Evolutionary conservation across 139 green algal species (phyloP).

Genomic region (Haematococcus sp.): DNA sequence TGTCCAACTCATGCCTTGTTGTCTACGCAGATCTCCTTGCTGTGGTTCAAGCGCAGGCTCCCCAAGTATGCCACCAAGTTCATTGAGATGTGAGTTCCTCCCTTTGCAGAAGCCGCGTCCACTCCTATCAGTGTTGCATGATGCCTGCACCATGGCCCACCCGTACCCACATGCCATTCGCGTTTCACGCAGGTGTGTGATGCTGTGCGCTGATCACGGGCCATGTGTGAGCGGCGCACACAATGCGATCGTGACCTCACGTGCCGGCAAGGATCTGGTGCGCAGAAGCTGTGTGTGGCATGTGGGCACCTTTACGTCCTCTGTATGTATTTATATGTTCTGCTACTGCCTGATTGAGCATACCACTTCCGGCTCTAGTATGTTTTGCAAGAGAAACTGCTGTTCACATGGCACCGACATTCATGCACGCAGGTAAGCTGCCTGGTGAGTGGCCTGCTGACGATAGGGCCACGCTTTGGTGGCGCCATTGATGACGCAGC

Average conservation of each 20-base stretch:
- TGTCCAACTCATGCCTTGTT: not conserved
- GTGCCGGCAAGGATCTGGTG: slow-evolving; percentile 85
- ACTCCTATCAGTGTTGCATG: no score
- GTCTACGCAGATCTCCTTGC: slow-evolving; percentile 67
- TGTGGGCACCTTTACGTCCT: no score
- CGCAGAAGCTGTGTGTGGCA: no score
- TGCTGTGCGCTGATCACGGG: slow-evolving; percentile 94
- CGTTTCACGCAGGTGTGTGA: slow-evolving; percentile 67
- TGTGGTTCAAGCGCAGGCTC: slow-evolving; percentile 89
- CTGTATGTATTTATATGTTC: no score
- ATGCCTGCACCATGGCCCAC: no score
- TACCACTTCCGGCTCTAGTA: no score
- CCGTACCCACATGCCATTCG: not conserved
- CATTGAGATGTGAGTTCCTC: slow-evolving; percentile 80
- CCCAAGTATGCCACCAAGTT: slow-evolving; percentile 91
- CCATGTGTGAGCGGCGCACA: slow-evolving; percentile 90
- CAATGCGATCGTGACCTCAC: slow-evolving; percentile 89
- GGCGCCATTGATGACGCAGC: slow-evolving; percentile 91
- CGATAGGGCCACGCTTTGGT: slow-evolving; percentile 87
- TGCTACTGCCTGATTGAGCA: no score
- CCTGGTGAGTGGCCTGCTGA: slow-evolving; percentile 82
- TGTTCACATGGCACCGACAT: no score
- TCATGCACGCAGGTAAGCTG: slow-evolving; percentile 28
- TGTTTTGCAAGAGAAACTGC: no score
- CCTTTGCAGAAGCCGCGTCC: no score